phyloP scores from a whole-genome alignment of 2,329 filamentous ascomycete species.

The Incumbomyces delicatus region DNA sequence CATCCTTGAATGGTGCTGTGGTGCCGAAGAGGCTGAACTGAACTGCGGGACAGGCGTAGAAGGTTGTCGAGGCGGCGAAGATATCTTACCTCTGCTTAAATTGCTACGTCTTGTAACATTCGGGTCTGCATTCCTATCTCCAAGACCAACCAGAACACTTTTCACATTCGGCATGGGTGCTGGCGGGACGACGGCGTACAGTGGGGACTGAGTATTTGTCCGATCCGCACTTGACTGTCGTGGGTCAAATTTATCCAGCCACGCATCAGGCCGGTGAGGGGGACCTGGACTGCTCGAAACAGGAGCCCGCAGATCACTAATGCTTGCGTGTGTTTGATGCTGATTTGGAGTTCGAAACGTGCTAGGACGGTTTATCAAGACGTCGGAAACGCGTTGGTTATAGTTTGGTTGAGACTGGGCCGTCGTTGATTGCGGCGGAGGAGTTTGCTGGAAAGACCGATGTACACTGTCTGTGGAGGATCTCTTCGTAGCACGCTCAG shows the following conservation, averaged over 20 bases:
- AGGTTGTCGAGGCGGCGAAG: slow-evolving; percentile 17
- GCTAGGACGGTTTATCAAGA: slow-evolving; percentile 15
- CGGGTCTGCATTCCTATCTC: slow-evolving; percentile 13
- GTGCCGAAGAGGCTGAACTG: not conserved
- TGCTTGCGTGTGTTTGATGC: slow-evolving; percentile 14
- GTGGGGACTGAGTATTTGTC: slow-evolving; percentile 14
- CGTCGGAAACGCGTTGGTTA: not conserved
- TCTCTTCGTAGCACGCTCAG: slow-evolving; percentile 27
- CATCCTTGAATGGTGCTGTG: slow-evolving; percentile 14
- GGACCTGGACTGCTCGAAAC: slow-evolving; percentile 10
- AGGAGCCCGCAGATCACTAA: slow-evolving; percentile 1
- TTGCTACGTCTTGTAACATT: slow-evolving; percentile 8
- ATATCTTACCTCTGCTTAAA: slow-evolving; percentile 16
- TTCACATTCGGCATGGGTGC: slow-evolving; percentile 8
- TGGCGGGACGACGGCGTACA: slow-evolving; percentile 18
- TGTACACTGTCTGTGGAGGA: slow-evolving; percentile 15
- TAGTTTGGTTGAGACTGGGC: slow-evolving; percentile 18
- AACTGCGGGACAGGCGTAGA: slow-evolving; percentile 11
- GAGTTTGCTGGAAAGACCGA: slow-evolving; percentile 11
- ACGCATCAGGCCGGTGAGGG: slow-evolving; percentile 13
- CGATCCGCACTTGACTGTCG: slow-evolving; percentile 9
- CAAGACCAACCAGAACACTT: slow-evolving; percentile 8
- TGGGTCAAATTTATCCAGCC: slow-evolving; percentile 21
- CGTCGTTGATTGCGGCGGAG: slow-evolving; percentile 11
- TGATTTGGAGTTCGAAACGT: slow-evolving; percentile 21